A percentile compares a stretch with the other conserved stretches of the same genome.
Conservation (phyloP, 139 green algal genomes). For the Raphidocelis subcapitata region DNA sequence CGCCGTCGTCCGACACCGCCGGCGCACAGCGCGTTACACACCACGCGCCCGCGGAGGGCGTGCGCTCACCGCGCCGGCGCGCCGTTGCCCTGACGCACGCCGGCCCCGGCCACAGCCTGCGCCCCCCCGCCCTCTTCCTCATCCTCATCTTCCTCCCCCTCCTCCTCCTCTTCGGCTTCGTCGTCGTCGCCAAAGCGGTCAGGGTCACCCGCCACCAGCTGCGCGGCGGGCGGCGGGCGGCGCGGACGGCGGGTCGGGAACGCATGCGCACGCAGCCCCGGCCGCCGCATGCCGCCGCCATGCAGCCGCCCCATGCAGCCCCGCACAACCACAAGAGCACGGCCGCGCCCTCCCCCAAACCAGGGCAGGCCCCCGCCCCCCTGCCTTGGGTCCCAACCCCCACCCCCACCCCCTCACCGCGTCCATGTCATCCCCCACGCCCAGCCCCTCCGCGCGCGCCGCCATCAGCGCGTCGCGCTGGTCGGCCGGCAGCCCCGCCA, state of each 20-base stretch:
- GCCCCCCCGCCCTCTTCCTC: not conserved
- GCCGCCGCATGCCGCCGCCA: conserved; percentile 4
- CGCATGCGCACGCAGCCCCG: not conserved
- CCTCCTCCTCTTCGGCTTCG: conserved; percentile 17
- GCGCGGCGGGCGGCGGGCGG: not conserved
- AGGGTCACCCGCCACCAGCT: conserved; percentile 42
- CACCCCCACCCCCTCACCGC: conserved; percentile 1
- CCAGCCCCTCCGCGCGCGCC: conserved; percentile 28
- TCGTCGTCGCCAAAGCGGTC: conserved; percentile 39
- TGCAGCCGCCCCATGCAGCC: not conserved
- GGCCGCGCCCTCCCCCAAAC: not conserved
- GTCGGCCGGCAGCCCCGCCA: conserved; percentile 28
- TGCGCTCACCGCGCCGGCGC: no score
- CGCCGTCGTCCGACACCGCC: no score
- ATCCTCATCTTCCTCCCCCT: conserved; percentile 1
- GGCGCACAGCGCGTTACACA: no score
- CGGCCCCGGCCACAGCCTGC: no score
- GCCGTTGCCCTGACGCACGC: no score
- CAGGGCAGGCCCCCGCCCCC: not conserved
- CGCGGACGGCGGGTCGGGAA: not conserved
- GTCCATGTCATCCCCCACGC: not conserved
- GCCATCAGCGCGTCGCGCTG: conserved; percentile 30
- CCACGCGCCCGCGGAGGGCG: no score
- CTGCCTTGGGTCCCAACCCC: not conserved
- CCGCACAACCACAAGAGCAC: not conserved